These are phyloP conservation scores for Trichoderma arundinaceum DNA, from an alignment of 2,329 filamentous ascomycete species.

Conservation along the genomic window DNA sequence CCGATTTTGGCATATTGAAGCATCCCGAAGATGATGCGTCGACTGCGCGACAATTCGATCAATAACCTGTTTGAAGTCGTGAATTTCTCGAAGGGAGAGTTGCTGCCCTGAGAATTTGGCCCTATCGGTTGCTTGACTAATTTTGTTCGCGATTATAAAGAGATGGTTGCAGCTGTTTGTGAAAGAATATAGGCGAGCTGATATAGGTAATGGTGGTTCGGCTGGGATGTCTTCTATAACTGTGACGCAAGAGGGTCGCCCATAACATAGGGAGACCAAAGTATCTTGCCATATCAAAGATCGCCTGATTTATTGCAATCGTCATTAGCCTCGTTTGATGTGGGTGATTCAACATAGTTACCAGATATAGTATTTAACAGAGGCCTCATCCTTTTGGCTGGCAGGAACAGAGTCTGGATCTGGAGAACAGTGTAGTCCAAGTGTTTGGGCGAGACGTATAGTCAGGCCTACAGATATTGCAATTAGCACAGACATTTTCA, in stretches of 20 bases:
- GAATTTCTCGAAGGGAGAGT: background rate
- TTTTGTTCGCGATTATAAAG: conserved; percentile 4
- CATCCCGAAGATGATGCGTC: background rate
- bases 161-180: conserved; percentile 10
- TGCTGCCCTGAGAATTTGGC: background rate
- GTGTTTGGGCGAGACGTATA: conserved; percentile 2
- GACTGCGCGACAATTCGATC: conserved; percentile 5
- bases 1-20: background rate
- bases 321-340: background rate
- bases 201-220: background rate
- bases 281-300: conserved; percentile 24
- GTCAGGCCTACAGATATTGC: background rate
- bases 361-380: conserved; percentile 18
- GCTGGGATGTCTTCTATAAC: conserved; percentile 1
- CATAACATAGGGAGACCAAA: conserved; percentile 7
- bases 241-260: background rate
- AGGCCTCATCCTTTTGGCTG: background rate
- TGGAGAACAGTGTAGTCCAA: conserved; percentile 6
- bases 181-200: background rate
- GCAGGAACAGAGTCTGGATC: background rate
- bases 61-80: background rate
- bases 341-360: background rate
- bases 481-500: background rate
- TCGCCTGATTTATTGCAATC: background rate
- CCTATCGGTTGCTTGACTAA: conserved; percentile 1